Evolutionary conservation across 768 basidiomycete genomes (phyloP).

Genomic region (Calvatia gigantea): DNA sequence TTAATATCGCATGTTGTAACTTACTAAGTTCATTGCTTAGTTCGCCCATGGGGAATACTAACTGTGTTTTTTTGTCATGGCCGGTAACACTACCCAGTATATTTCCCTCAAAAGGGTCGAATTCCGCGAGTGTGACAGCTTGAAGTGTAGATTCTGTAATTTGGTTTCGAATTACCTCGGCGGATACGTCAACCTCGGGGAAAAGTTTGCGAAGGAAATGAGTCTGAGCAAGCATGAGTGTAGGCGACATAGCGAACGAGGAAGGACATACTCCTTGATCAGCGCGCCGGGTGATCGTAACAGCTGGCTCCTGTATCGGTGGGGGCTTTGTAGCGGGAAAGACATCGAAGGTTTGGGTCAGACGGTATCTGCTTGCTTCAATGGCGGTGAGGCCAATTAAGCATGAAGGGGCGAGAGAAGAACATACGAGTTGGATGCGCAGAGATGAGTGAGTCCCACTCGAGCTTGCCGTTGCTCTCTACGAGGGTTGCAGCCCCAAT

Average conservation of each 20-base stretch:
- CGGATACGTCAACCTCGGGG: constrained; percentile 71
- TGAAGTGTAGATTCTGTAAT: constrained; percentile 42
- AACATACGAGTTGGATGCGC: constrained; percentile 9
- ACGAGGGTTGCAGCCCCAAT: constrained; percentile 55
- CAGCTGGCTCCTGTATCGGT: constrained; percentile 23
- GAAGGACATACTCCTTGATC: constrained; percentile 61
- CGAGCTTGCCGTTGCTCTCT: constrained; percentile 36
- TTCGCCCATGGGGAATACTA: constrained; percentile 67
- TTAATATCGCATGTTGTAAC: constrained; percentile 17
- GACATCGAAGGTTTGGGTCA: constrained; percentile 30
- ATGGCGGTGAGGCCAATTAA: no score
- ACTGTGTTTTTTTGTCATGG: constrained; percentile 15
- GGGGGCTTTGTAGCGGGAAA: constrained; percentile 58
- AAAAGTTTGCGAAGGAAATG: constrained; percentile 68
- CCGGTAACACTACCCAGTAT: constrained; percentile 40
- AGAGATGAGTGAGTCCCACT: constrained; percentile 48
- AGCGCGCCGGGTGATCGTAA: constrained; percentile 43
- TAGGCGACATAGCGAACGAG: neutral
- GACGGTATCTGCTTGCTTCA: constrained; percentile 1
- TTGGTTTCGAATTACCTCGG: constrained; percentile 60
- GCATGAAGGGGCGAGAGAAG: neutral
- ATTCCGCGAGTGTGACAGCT: constrained; percentile 31
- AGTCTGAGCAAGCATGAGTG: constrained; percentile 38
- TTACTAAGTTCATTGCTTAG: constrained; percentile 57
- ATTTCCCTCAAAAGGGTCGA: constrained; percentile 60